Conservation (phyloP, 768 basidiomycete genomes). For the Asterophora parasitica region DNA sequence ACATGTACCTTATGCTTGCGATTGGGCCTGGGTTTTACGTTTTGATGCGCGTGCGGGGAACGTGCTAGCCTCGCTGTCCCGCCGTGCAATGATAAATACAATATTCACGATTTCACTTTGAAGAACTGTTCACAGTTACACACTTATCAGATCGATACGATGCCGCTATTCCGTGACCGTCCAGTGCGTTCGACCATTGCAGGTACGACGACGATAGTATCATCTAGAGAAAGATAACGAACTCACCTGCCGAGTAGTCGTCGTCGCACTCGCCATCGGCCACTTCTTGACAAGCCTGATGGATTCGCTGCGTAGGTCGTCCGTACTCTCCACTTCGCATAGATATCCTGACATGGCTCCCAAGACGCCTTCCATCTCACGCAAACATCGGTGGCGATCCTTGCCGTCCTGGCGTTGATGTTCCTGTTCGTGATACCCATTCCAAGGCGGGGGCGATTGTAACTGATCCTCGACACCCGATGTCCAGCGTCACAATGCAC, state of each 20-base stretch:
- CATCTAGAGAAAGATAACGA: not conserved
- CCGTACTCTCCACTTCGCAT: not conserved
- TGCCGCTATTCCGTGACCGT: slow-evolving; percentile 48
- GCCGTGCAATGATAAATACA: slow-evolving; percentile 10
- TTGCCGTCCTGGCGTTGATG: slow-evolving; percentile 62
- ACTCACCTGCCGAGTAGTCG: slow-evolving; percentile 28
- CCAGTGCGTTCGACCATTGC: slow-evolving; percentile 40
- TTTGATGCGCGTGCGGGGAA: slow-evolving; percentile 12
- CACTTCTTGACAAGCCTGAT: slow-evolving; percentile 50
- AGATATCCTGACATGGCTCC: slow-evolving; percentile 5
- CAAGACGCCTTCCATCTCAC: slow-evolving; percentile 61
- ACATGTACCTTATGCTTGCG: slow-evolving; percentile 1
- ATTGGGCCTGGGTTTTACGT: slow-evolving; percentile 4
- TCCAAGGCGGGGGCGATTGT: no score
- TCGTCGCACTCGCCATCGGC: slow-evolving; percentile 42
- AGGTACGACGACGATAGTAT: slow-evolving; percentile 21
- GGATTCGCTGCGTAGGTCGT: slow-evolving; percentile 37
- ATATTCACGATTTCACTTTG: not conserved
- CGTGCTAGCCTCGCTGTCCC: slow-evolving; percentile 14
- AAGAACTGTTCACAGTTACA: not conserved
- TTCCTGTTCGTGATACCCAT: slow-evolving; percentile 46
- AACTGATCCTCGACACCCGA: not conserved
- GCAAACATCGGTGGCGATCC: slow-evolving; percentile 68
- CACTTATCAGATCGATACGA: slow-evolving; percentile 13
- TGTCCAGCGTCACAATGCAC: slow-evolving; percentile 59